Percentiles rank a stretch among this genome's conserved stretches.
Conservation (phyloP, 2,329 filamentous ascomycete genomes). For the Fusarium sp. region DNA sequence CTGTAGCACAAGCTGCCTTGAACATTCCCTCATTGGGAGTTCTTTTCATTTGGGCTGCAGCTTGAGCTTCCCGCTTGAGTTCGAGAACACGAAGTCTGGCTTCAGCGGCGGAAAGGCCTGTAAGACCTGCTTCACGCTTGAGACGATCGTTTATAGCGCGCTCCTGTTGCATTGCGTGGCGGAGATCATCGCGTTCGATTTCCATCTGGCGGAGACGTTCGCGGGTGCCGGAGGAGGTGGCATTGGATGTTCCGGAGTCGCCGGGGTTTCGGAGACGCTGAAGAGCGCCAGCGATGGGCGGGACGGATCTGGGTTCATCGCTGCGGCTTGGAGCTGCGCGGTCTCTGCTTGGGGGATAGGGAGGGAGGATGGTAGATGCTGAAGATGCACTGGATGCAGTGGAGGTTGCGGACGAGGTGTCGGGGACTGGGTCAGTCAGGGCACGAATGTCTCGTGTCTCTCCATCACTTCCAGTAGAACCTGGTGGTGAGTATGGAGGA, state of each 20-base stretch:
- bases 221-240: constrained; percentile 6
- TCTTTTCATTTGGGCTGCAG: constrained; percentile 3
- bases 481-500: constrained; percentile 14
- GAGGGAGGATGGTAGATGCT: constrained; percentile 1
- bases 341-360: constrained; percentile 5
- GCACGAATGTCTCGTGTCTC: background rate
- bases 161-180: constrained; percentile 11
- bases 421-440: background rate
- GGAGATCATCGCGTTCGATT: constrained; percentile 13
- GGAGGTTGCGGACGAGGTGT: background rate
- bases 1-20: constrained; percentile 47
- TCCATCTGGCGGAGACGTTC: constrained; percentile 21
- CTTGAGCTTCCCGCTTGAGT: constrained; percentile 18
- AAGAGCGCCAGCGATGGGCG: background rate
- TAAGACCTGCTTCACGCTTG: constrained; percentile 1
- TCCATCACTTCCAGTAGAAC: background rate
- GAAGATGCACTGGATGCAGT: constrained; percentile 5
- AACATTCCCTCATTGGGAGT: constrained; percentile 43
- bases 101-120: constrained; percentile 8
- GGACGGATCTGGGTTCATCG: background rate
- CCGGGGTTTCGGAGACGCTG: background rate
- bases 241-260: constrained; percentile 4
- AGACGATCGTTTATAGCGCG: constrained; percentile 10
- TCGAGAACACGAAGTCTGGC: constrained; percentile 13
- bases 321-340: background rate